Evolutionary conservation across 2,329 filamentous ascomycete species (phyloP).

Genomic region (Scorias spongiosa): DNA sequence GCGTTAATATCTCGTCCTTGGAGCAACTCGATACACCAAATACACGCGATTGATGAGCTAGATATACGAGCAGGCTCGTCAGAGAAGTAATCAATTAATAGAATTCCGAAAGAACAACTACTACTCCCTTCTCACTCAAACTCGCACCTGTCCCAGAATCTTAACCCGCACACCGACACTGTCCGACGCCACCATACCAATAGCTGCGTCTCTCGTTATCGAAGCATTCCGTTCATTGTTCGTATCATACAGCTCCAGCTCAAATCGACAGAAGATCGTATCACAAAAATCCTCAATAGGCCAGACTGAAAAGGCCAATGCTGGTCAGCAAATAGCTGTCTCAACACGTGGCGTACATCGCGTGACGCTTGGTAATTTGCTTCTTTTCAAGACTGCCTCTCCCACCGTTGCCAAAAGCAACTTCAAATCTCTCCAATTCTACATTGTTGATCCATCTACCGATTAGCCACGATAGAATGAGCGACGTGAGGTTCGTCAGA

Average conservation of each 20-base stretch:
- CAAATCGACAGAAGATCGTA: not conserved
- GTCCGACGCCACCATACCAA: not conserved
- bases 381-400: not conserved
- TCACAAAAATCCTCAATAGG: not conserved
- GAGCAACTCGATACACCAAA: too few species aligned
- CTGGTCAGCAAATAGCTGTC: too few species aligned
- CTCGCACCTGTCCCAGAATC: not conserved
- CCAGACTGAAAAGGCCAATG: not conserved
- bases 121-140: not conserved
- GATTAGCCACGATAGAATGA: conserved; percentile 1
- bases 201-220: not conserved
- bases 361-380: not conserved
- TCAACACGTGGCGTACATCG: not conserved
- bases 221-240: not conserved
- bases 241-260: not conserved
- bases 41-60: too few species aligned
- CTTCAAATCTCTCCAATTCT: not conserved
- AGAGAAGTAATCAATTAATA: too few species aligned
- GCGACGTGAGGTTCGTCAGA: conserved; percentile 15
- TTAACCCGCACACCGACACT: not conserved
- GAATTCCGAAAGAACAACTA: too few species aligned
- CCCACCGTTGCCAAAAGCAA: not conserved
- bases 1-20: too few species aligned
- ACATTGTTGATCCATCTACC: conserved; percentile 7
- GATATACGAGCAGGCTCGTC: too few species aligned